Conservation (phyloP, 129 eudicot genomes). For the Gnaphalium uliginosum region DNA sequence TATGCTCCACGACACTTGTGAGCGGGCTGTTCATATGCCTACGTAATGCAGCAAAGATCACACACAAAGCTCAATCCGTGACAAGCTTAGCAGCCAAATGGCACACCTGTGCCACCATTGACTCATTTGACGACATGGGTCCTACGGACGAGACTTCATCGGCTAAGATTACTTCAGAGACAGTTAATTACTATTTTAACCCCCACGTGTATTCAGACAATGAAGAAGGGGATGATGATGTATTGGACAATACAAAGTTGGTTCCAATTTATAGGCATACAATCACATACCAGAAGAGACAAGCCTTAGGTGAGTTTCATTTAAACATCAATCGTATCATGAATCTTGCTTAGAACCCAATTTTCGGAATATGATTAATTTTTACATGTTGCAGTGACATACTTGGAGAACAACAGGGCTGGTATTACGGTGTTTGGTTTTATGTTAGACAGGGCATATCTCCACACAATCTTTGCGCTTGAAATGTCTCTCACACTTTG, state of each 20-base stretch:
- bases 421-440: constrained; percentile 90
- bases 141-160: constrained; percentile 40
- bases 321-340: background rate
- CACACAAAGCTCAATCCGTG: constrained; percentile 76
- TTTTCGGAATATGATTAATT: background rate
- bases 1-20: constrained; percentile 66
- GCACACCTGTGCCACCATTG: constrained; percentile 75
- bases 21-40: constrained; percentile 74
- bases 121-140: constrained; percentile 49
- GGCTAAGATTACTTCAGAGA: constrained; percentile 28
- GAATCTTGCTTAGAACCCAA: background rate
- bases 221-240: constrained; percentile 75
- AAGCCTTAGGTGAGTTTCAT: constrained; percentile 66
- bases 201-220: constrained; percentile 39
- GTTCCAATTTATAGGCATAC: constrained; percentile 58
- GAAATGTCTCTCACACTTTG: constrained; percentile 74
- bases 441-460: constrained; percentile 75
- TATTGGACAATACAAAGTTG: constrained; percentile 63
- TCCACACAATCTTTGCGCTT: constrained; percentile 65
- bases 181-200: constrained; percentile 11
- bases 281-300: constrained; percentile 76
- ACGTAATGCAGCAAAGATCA: constrained; percentile 77
- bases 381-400: constrained; percentile 64
- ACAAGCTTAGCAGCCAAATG: constrained; percentile 87
- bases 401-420: constrained; percentile 79